Evolutionary conservation across 495 filamentous ascomycete species (phyloP).

Genomic region (Aspergillus sparsus): DNA sequence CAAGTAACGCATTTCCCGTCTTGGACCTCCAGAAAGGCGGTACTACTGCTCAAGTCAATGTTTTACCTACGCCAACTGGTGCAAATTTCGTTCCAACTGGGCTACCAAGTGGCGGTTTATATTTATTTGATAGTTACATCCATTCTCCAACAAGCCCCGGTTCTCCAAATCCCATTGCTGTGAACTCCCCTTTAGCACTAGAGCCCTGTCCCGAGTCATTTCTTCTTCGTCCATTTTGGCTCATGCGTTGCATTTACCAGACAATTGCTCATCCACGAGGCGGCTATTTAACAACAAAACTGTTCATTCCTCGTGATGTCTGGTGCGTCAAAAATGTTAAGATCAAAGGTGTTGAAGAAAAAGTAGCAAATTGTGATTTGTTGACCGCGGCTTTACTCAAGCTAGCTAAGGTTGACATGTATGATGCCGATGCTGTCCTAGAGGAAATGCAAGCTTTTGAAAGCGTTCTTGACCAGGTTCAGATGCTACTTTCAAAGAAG

Average conservation of each 20-base stretch:
- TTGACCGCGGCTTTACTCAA: conserved; percentile 87
- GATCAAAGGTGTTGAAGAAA: conserved; percentile 86
- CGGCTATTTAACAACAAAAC: conserved; percentile 84
- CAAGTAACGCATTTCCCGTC: conserved; percentile 64
- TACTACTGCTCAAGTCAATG: conserved; percentile 53
- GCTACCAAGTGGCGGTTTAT: conserved; percentile 64
- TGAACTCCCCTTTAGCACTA: conserved; percentile 67
- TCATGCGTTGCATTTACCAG: conserved; percentile 91
- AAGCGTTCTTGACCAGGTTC: conserved; percentile 80
- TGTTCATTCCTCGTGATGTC: conserved; percentile 89
- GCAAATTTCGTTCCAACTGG: conserved; percentile 56
- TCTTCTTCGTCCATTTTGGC: conserved; percentile 90
- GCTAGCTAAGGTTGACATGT: conserved; percentile 78
- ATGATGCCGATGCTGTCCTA: conserved; percentile 84
- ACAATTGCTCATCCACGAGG: conserved; percentile 88
- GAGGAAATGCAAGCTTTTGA: conserved; percentile 97
- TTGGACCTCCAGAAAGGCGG: conserved; percentile 51
- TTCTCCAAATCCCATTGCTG: conserved; percentile 60
- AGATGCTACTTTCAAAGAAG: conserved; percentile 73
- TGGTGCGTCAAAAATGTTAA: conserved; percentile 96
- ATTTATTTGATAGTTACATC: conserved; percentile 84
- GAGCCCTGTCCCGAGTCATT: conserved; percentile 90
- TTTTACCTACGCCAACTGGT: conserved; percentile 69
- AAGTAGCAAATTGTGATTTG: conserved; percentile 89
- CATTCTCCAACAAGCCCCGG: conserved; percentile 70